These are phyloP conservation scores for Lathyrus tuberosus DNA, from an alignment of 306 rosid genomes.

Conservation along the genomic window DNA sequence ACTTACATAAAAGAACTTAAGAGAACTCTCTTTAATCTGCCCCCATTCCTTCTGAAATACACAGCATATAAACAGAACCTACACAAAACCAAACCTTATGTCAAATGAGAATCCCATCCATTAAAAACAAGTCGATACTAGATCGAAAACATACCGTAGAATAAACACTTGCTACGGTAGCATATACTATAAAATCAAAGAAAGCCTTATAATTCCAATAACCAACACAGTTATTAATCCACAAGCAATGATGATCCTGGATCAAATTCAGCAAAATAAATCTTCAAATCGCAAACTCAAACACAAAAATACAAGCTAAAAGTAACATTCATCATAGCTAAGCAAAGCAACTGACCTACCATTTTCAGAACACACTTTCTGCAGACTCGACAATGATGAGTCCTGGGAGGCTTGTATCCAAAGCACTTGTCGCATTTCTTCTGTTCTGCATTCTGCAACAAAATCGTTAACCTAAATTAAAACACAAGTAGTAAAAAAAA, in stretches of 20 bases:
- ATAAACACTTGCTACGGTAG: conserved; percentile 60
- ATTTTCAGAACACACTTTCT: conserved; percentile 87
- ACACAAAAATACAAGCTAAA: conserved; percentile 17
- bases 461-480: conserved; percentile 29
- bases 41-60: conserved; percentile 66
- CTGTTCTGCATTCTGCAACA: conserved; percentile 48
- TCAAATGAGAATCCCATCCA: conserved; percentile 28
- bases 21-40: conserved; percentile 39
- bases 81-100: conserved; percentile 32
- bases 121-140: conserved; percentile 25
- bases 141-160: conserved; percentile 58
- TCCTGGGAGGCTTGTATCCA: conserved; percentile 81
- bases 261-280: conserved; percentile 40
- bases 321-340: conserved; percentile 14
- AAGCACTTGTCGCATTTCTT: conserved; percentile 79
- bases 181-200: conserved; percentile 59
- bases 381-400: conserved; percentile 95
- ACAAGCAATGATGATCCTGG: conserved; percentile 94
- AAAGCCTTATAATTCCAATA: conserved; percentile 90
- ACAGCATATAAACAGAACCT: conserved; percentile 62
- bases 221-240: conserved; percentile 94
- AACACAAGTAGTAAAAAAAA: neutral
- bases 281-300: conserved; percentile 12
- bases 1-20: conserved; percentile 73
- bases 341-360: conserved; percentile 63